Evolutionary conservation across 176 grass and related monocot species (phyloP).

Genomic region (Rhynchospora pubera): DNA sequence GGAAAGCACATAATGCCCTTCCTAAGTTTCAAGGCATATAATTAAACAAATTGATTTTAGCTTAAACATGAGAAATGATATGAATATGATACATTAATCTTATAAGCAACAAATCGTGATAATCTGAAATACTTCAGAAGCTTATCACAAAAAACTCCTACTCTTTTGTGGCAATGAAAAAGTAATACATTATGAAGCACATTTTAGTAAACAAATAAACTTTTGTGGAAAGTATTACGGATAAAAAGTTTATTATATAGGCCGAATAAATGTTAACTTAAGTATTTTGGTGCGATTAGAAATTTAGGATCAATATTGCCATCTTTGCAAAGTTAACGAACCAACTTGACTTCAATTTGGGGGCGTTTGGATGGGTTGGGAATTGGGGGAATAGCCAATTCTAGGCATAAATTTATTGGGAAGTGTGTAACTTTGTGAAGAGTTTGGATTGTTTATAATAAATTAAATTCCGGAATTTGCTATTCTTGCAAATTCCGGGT

Average conservation of each 20-base stretch:
- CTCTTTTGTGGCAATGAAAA: background rate
- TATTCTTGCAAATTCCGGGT: too few species aligned
- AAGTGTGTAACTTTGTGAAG: too few species aligned
- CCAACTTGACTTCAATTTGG: too few species aligned
- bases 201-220: background rate
- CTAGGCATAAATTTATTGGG: too few species aligned
- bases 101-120: background rate
- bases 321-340: too few species aligned
- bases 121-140: background rate
- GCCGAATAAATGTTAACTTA: background rate
- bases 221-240: background rate
- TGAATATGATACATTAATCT: background rate
- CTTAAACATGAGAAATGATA: background rate
- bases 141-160: background rate
- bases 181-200: background rate
- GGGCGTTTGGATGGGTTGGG: too few species aligned
- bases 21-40: conserved; percentile 34
- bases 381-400: too few species aligned
- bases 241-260: background rate
- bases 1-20: conserved; percentile 62
- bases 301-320: too few species aligned
- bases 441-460: too few species aligned
- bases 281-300: background rate
- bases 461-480: too few species aligned
- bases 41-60: background rate